These are phyloP conservation scores for Pseudogymnoascus sp. DNA, from an alignment of 2,329 filamentous ascomycete genomes.

Conservation along the genomic window DNA sequence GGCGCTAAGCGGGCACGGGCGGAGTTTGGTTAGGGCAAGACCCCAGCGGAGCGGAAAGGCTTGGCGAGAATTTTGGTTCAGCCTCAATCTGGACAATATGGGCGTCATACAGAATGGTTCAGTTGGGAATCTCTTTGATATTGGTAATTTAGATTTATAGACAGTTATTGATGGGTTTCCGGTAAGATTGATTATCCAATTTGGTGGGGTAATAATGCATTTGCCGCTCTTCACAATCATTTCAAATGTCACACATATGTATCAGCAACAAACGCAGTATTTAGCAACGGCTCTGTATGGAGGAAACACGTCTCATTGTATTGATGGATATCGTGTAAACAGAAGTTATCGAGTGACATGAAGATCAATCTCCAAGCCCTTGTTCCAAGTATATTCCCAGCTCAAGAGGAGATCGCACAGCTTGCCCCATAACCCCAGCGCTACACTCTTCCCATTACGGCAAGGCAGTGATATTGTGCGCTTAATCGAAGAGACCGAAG, in stretches of 20 bases:
- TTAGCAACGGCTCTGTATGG: slow-evolving; percentile 17
- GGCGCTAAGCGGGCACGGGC: slow-evolving; percentile 2
- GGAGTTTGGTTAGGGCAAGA: slow-evolving; percentile 10
- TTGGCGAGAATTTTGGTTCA: neutral
- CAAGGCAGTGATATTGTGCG: slow-evolving; percentile 27
- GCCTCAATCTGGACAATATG: neutral
- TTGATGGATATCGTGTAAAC: slow-evolving; percentile 30
- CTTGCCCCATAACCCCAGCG: slow-evolving; percentile 21
- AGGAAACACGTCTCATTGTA: slow-evolving; percentile 30
- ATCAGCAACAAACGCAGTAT: slow-evolving; percentile 13
- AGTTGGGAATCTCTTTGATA: neutral
- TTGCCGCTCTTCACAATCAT: neutral
- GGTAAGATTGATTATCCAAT: neutral
- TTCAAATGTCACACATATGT: slow-evolving; percentile 17
- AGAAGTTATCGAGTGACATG: slow-evolving; percentile 1
- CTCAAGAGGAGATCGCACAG: slow-evolving; percentile 26
- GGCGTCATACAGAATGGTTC: neutral
- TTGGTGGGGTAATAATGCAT: neutral
- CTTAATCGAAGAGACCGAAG: slow-evolving; percentile 72
- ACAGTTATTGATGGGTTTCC: neutral
- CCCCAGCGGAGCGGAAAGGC: slow-evolving; percentile 11
- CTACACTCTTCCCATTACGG: neutral
- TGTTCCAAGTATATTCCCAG: slow-evolving; percentile 25
- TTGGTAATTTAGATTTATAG: neutral
- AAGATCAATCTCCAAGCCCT: slow-evolving; percentile 17